Evolutionary conservation across 1,139 yeast species (phyloP).

Genomic region (Groenewaldozyma auringiensis): DNA sequence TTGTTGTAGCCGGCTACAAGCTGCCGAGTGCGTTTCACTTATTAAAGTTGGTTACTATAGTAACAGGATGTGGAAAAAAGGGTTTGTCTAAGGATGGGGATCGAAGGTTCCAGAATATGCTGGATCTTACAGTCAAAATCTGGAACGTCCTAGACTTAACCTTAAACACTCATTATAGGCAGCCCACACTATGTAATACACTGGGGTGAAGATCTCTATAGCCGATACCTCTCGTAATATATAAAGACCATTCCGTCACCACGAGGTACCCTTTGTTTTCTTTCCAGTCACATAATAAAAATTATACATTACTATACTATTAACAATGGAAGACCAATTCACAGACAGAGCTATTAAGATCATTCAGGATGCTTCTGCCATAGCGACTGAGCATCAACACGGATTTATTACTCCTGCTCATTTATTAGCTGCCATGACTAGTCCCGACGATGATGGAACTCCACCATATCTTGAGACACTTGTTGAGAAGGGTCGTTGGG

Average conservation of each 20-base stretch:
- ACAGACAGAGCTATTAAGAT: constrained; percentile 89
- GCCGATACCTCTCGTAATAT: not conserved
- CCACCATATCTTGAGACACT: constrained; percentile 74
- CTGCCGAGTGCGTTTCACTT: too few species aligned
- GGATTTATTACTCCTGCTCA: constrained; percentile 81
- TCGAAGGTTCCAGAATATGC: not conserved
- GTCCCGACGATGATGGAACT: constrained; percentile 61
- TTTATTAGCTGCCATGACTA: constrained; percentile 85
- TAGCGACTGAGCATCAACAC: constrained; percentile 80
- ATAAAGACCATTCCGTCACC: not conserved
- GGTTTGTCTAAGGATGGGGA: too few species aligned
- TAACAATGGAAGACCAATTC: constrained; percentile 33
- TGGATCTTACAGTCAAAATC: too few species aligned
- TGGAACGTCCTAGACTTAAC: not conserved
- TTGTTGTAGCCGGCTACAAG: too few species aligned
- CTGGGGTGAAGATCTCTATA: not conserved
- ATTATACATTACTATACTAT: not conserved
- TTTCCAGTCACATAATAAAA: not conserved
- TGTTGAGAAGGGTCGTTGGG: constrained; percentile 79
- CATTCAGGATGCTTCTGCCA: constrained; percentile 66
- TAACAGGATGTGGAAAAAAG: too few species aligned
- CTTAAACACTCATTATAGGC: too few species aligned
- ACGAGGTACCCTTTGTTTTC: not conserved
- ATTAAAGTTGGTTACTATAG: too few species aligned
- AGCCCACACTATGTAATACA: too few species aligned